Base-by-base conservation (phyloP, 805 yeast species). In the Metschnikowia sp. region DNA sequence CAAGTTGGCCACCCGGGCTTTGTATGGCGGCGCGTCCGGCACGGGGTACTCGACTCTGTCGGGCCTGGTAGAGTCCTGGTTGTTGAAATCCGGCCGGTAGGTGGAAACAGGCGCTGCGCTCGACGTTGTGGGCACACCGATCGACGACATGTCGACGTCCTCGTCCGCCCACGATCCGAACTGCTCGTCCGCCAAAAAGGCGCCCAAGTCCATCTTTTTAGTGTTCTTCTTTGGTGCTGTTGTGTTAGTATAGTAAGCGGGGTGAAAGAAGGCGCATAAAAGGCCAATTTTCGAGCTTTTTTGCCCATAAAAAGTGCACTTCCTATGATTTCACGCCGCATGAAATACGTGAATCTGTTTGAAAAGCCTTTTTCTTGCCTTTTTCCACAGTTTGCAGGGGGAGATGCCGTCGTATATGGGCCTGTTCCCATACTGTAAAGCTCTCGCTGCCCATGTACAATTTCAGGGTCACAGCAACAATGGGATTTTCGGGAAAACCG, bases 1-100 rank as follows among this genome's bases (percentile, higher is more conserved):
- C 62, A 94, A 79, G 71, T 91, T 90, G 63, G 81, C 81, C 56
- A 92, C 77, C 65, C 88, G 82, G n/a, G 96, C 97, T 60, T 87
- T 85, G 77, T 69, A 94, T 45, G 99, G 99, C 15, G 97, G 90
- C 44, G 72, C 77, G 59, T 89, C 92, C 39, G 99, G 99, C 51
- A 94, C 77, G 37, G 96, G 96, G 57, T 72, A 86, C 63, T 85
- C 91, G 52, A 73, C 76, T 68, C 88, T 79, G 53, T 78, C 81
- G 54, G 72, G 70, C 55, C 72, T 68, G 41, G 71, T 58, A 42
- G 39, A 31, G 28, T 36, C 48, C 34, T 37, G 40, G 19, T 41
- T 34, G 26, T 40, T 40, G 48, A 45, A 51, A 22, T 53, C 56
- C 8, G 40, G 44, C 10, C 54, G 41, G 40, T 49, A 49, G 15